A percentile compares a stretch with the other conserved stretches of the same genome.
Conservation (phyloP, 2,329 filamentous ascomycete genomes). For the Neofusicoccum sp. region DNA sequence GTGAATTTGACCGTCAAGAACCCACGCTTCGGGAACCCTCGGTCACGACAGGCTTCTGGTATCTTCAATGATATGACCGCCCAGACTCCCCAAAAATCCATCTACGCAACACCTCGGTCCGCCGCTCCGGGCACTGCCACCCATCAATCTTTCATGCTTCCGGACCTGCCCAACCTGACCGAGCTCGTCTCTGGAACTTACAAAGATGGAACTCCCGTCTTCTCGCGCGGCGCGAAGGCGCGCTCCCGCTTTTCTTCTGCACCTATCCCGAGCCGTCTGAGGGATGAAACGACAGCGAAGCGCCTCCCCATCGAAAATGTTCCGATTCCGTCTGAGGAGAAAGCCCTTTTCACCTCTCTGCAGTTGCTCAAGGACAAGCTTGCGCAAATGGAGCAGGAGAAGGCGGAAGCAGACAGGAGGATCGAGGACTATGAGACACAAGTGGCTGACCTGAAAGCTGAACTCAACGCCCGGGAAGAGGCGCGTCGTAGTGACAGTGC, state of each 20-base stretch:
- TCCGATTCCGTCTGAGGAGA: constrained; percentile 63
- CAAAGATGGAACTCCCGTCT: constrained; percentile 60
- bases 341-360: constrained; percentile 63
- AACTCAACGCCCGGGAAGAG: constrained; percentile 47
- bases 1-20: constrained; percentile 47
- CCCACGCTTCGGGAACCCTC: constrained; percentile 57
- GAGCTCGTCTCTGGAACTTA: constrained; percentile 63
- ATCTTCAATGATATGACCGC: constrained; percentile 23
- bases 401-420: constrained; percentile 52
- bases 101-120: constrained; percentile 28
- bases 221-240: constrained; percentile 53
- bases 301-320: constrained; percentile 56
- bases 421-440: constrained; percentile 56
- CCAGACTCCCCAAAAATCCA: constrained; percentile 28
- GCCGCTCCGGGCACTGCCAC: constrained; percentile 48
- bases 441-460: constrained; percentile 53
- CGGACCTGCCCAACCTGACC: constrained; percentile 63
- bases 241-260: constrained; percentile 59
- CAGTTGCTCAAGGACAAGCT: constrained; percentile 62
- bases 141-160: constrained; percentile 62
- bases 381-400: constrained; percentile 58
- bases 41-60: constrained; percentile 45
- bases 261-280: constrained; percentile 30
- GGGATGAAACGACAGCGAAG: constrained; percentile 22
- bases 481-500: constrained; percentile 50